Evolutionary conservation across 2,329 filamentous ascomycete genomes (phyloP).

Genomic region (Fusarium hainanense): DNA sequence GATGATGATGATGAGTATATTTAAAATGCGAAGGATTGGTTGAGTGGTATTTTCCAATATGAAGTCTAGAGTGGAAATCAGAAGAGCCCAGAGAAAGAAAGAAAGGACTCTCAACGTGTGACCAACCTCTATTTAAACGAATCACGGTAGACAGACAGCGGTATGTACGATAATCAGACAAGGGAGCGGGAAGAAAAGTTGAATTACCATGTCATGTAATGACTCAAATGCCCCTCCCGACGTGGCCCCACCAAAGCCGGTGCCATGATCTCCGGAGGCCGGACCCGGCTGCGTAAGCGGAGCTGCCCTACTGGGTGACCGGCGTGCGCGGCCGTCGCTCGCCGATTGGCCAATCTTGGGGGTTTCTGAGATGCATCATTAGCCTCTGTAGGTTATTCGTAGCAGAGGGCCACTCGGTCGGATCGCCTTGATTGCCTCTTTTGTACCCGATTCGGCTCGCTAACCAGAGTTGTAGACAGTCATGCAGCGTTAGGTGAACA

Average conservation of each 20-base stretch:
- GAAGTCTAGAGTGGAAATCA: neutral
- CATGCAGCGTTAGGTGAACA: neutral
- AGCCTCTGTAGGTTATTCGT: conserved; percentile 13
- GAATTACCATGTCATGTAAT: conserved; percentile 13
- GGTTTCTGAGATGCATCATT: conserved; percentile 17
- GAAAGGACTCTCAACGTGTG: neutral
- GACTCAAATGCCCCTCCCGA: conserved; percentile 30
- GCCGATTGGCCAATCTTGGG: conserved; percentile 36
- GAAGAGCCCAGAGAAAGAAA: neutral
- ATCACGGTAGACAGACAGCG: neutral
- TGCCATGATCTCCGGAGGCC: conserved; percentile 36
- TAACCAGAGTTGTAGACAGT: neutral
- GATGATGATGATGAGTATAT: neutral
- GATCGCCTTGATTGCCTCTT: conserved; percentile 28
- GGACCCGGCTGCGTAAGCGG: conserved; percentile 42
- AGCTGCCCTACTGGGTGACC: conserved; percentile 33
- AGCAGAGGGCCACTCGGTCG: conserved; percentile 3
- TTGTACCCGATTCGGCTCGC: conserved; percentile 17
- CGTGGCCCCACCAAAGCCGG: conserved; percentile 26
- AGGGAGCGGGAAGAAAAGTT: neutral
- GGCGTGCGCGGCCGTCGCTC: conserved; percentile 35
- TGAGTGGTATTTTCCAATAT: conserved; percentile 8
- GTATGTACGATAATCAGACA: neutral
- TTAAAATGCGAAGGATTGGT: neutral
- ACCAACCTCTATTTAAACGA: conserved; percentile 9